phyloP scores from a whole-genome alignment of 306 rosid genomes.

The Cicer chorassanicum region DNA sequence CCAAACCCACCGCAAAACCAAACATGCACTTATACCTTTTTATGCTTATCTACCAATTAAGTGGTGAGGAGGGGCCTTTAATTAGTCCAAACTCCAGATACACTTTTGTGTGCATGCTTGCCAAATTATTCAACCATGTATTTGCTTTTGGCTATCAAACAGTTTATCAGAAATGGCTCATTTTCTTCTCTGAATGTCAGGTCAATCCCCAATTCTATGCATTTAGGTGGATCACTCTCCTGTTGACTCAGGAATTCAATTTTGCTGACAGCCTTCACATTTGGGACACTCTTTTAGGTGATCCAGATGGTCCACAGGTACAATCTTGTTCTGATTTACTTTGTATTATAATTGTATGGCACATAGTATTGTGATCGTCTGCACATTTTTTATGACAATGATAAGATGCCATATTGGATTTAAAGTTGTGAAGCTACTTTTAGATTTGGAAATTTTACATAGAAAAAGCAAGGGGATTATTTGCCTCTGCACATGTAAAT shows the following conservation, averaged over 20 bases:
- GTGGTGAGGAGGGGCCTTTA: neutral
- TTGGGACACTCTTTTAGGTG: slow-evolving; percentile 95
- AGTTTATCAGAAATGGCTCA: slow-evolving; percentile 44
- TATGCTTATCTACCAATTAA: slow-evolving; percentile 10
- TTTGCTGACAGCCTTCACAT: slow-evolving; percentile 95
- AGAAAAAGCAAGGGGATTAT: neutral
- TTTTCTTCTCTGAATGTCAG: slow-evolving; percentile 55
- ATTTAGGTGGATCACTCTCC: slow-evolving; percentile 99
- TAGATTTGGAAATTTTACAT: slow-evolving; percentile 8
- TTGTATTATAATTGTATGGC: slow-evolving; percentile 9
- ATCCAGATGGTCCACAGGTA: slow-evolving; percentile 97
- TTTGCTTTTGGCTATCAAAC: slow-evolving; percentile 22
- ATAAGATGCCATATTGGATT: slow-evolving; percentile 18
- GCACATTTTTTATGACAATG: slow-evolving; percentile 17
- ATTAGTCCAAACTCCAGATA: neutral
- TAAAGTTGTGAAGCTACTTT: slow-evolving; percentile 29
- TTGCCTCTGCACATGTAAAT: neutral
- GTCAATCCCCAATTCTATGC: slow-evolving; percentile 99
- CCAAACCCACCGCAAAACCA: too few relatives aligned
- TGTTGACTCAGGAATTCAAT: slow-evolving; percentile 96
- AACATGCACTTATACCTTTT: neutral
- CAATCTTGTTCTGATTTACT: slow-evolving; percentile 14
- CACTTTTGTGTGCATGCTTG: slow-evolving; percentile 15
- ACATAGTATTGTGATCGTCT: slow-evolving; percentile 14
- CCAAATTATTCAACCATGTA: slow-evolving; percentile 19